Evolutionary conservation across 768 basidiomycete genomes (phyloP).

Genomic region (Tulasnella sp.): DNA sequence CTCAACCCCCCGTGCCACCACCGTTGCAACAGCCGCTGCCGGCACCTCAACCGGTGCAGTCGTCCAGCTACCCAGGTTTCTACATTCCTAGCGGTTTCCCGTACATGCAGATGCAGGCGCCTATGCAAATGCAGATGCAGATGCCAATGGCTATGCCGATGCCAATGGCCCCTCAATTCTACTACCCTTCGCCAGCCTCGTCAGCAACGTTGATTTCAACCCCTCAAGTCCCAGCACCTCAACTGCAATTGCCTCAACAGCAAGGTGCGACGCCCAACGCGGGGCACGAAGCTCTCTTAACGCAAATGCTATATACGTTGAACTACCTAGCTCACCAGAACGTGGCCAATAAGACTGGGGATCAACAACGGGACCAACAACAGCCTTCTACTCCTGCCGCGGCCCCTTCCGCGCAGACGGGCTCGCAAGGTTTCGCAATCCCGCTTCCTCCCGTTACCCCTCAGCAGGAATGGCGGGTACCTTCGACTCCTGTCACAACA

Average conservation of each 20-base stretch:
- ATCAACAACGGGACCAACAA: not conserved
- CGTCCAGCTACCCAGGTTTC: not conserved
- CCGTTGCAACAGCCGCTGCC: not conserved
- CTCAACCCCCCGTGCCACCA: not conserved
- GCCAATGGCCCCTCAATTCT: not conserved
- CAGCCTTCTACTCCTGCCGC: not conserved
- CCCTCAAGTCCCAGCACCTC: not conserved
- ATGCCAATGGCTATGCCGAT: not conserved
- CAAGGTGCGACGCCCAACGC: not conserved
- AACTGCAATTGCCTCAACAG: not conserved
- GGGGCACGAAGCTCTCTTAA: slow-evolving; percentile 3
- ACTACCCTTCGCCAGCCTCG: not conserved
- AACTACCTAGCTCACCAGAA: slow-evolving; percentile 18
- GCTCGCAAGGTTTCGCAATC: not conserved
- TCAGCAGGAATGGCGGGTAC: not conserved
- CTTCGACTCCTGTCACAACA: not conserved
- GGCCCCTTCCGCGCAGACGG: not conserved
- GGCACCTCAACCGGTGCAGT: not conserved
- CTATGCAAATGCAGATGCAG: not conserved
- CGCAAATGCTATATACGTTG: slow-evolving; percentile 16
- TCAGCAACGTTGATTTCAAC: not conserved
- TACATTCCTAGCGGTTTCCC: not conserved
- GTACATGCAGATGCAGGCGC: not conserved
- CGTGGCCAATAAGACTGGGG: not conserved
- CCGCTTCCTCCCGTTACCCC: not conserved